Base-by-base conservation (phyloP, 805 yeast genomes). In the Jamesozyma spencerorum region DNA sequence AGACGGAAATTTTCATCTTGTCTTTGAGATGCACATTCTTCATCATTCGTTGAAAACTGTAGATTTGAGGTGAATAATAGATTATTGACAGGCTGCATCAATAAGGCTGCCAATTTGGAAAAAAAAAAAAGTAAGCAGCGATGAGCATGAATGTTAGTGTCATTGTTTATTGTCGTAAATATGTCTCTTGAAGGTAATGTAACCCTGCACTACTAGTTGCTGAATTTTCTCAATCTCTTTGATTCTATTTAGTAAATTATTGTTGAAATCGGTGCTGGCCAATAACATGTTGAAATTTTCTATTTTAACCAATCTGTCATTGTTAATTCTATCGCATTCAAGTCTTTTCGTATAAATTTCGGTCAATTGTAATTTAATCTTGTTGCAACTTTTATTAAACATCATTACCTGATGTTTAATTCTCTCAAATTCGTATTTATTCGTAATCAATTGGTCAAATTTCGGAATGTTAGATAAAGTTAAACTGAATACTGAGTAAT, bases 181-280 rank as follows among this genome's bases (percentile, higher is more conserved):
- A 10, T 22, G 10, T 6, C 10, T 22, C 26, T 22, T 22, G 26
- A 38, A 13, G 17, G 19, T 36, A 2, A 29, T 39, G 34, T 22
- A 42, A 5, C 34, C 34, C n/a, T 41, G 37, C 6, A 42, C 33
- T 3, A 44, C 43, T n/a, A 34, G 18, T 4, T 31, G 42, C 36
- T 57, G 60, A 18, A 52, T 43, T 31, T 49, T 46, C 39, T 55
- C 56, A 27, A 57, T 38, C 36, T 53, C 54, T 10, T 45, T 45
- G 15, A 57, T 40, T 38, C 45, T 56, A n/a, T 39, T 42, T 12
- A 46, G 47, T 7, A 57, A 33, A 31, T 46, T 48, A 11, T 46
- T 22, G 32, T 57, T 58, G 39, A 51, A 43, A 31, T 42, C 43
- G 33, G 49, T 37, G 38, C 53, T 35, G 31, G 46, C 37, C 2